These are phyloP conservation scores for Pichia sp. DNA, from an alignment of 1,139 yeast species.

Conservation along the genomic window DNA sequence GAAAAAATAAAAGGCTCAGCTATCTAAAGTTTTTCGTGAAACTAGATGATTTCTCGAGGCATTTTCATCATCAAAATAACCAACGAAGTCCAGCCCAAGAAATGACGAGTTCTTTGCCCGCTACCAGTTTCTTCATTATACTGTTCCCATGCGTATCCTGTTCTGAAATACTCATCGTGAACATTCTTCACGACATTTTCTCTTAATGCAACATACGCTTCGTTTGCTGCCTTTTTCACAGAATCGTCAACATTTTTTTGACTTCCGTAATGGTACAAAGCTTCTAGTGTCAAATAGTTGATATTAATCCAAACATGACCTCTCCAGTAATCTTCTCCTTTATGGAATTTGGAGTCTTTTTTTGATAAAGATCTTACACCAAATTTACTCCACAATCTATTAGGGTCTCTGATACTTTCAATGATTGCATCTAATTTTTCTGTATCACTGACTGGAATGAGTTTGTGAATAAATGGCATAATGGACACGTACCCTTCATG, in stretches of 20 bases:
- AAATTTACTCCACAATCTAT: slow-evolving; percentile 68
- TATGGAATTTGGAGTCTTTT: slow-evolving; percentile 59
- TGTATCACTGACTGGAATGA: slow-evolving; percentile 56
- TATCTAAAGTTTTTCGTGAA: too few species aligned
- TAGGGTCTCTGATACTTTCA: slow-evolving; percentile 59
- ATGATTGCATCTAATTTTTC: slow-evolving; percentile 50
- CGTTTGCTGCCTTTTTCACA: slow-evolving; percentile 38
- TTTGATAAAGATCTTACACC: slow-evolving; percentile 84
- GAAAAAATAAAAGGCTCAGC: slow-evolving; percentile 3
- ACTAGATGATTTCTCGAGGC: slow-evolving; percentile 43
- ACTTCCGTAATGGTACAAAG: slow-evolving; percentile 53
- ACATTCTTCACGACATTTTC: slow-evolving; percentile 65
- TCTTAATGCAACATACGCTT: slow-evolving; percentile 57
- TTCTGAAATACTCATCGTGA: slow-evolving; percentile 58
- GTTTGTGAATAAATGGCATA: slow-evolving; percentile 76
- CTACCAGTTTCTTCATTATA: slow-evolving; percentile 74
- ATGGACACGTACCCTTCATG: slow-evolving; percentile 85
- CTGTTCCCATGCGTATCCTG: slow-evolving; percentile 91
- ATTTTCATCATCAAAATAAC: slow-evolving; percentile 76
- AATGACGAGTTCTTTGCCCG: slow-evolving; percentile 81
- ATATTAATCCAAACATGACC: slow-evolving; percentile 93
- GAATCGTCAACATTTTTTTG: slow-evolving; percentile 27
- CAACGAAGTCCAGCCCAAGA: slow-evolving; percentile 91
- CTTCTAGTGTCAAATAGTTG: slow-evolving; percentile 75
- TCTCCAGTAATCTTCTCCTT: slow-evolving; percentile 92